Percentiles rank a stretch among this genome's conserved stretches.
phyloP scores from a whole-genome alignment of 192 early-diverging fungal species.

The Rhizophagus prolifer region DNA sequence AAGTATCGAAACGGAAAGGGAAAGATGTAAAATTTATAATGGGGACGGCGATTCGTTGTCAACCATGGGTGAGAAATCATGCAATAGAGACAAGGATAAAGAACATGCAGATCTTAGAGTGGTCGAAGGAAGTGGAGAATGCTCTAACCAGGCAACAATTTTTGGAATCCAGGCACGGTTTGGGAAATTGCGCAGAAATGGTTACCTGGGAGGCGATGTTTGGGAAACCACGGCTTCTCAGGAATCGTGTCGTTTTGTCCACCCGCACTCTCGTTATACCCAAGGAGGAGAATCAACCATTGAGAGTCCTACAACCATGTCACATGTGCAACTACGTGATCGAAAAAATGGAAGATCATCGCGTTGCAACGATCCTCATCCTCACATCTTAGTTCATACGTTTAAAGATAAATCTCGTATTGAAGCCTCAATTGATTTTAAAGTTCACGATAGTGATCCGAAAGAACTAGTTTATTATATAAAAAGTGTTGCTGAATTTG shows the following conservation, averaged over 20 bases:
- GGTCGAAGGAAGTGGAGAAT: neutral
- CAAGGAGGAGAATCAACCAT: neutral
- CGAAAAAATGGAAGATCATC: neutral
- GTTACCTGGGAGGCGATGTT: neutral
- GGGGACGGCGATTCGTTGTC: slow-evolving; percentile 7
- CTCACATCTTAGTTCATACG: no score
- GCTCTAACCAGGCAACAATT: no score
- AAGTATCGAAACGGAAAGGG: neutral
- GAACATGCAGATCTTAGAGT: neutral
- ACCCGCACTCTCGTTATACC: neutral
- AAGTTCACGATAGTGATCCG: no score
- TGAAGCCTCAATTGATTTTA: no score
- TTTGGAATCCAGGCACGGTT: no score
- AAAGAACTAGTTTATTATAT: no score
- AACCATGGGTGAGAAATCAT: no score
- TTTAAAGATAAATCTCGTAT: no score
- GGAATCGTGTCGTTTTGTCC: neutral
- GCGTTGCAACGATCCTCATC: neutral
- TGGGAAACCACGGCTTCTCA: neutral
- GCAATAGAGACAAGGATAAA: no score
- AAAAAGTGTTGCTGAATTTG: slow-evolving; percentile 7
- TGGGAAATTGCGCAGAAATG: slow-evolving; percentile 19
- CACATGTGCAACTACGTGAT: neutral
- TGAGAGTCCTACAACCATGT: neutral
- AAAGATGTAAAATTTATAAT: slow-evolving; percentile 23